Percentiles rank a stretch among this genome's conserved stretches.
phyloP scores from a whole-genome alignment of 345 rosid species.

The Syzygium aqueum region DNA sequence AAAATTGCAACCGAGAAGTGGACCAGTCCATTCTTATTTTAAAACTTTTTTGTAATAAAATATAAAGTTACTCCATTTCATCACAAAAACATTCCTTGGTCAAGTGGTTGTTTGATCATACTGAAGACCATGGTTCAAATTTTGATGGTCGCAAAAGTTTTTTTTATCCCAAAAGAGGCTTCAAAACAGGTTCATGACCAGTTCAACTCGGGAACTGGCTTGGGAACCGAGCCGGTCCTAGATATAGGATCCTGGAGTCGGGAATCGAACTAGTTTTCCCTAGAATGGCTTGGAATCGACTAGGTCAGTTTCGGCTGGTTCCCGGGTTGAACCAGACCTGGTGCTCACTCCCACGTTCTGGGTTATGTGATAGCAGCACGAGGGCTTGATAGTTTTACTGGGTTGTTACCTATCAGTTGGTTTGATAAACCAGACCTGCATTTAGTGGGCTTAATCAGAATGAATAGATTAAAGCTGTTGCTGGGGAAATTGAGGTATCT shows the following conservation, averaged over 20 bases:
- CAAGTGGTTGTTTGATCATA: too few relatives aligned
- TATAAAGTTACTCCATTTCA: not conserved
- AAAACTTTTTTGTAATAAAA: not conserved
- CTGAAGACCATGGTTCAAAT: not conserved
- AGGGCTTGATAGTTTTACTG: not conserved
- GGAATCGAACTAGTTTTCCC: not conserved
- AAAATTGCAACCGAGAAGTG: not conserved
- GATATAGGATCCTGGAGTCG: not conserved
- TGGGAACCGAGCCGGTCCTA: not conserved
- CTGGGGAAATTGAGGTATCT: not conserved
- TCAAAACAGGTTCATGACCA: not conserved
- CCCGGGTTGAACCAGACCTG: not conserved
- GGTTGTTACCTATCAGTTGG: not conserved
- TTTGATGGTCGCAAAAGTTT: not conserved
- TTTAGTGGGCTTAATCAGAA: not conserved
- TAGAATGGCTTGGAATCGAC: not conserved
- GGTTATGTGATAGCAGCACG: not conserved
- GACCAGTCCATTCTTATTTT: not conserved
- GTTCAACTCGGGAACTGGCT: not conserved
- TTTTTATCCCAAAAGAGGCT: not conserved
- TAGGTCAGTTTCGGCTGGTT: not conserved
- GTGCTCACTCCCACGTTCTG: not conserved
- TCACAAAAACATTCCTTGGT: too few relatives aligned
- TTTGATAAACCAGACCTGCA: not conserved
- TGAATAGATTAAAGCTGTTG: not conserved